Evolutionary conservation across 768 basidiomycete species (phyloP).

Genomic region (Termitomyces sp.): DNA sequence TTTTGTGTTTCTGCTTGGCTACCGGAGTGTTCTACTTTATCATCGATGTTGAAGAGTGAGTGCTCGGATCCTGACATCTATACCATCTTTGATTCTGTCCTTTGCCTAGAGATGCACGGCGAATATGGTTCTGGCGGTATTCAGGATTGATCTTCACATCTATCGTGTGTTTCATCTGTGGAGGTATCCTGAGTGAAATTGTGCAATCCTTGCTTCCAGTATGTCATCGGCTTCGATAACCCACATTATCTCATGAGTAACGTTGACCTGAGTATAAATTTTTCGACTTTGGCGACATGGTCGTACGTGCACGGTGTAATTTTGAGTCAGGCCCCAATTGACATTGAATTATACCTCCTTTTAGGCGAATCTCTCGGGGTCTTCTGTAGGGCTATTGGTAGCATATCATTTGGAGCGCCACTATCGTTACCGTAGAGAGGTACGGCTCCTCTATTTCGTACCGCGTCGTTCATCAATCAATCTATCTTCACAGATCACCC

Average conservation of each 20-base stretch:
- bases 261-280: conserved; percentile 47
- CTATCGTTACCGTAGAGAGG: conserved; percentile 77
- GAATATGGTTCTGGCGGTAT: conserved; percentile 87
- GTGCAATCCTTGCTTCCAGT: conserved; percentile 77
- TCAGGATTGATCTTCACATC: conserved; percentile 62
- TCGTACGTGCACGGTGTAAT: conserved; percentile 34
- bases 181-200: conserved; percentile 76
- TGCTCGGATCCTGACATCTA: conserved; percentile 5
- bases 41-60: conserved; percentile 84
- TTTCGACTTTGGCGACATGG: conserved; percentile 69
- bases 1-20: conserved; percentile 69
- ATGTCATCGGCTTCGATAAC: conserved; percentile 16
- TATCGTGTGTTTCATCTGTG: conserved; percentile 71
- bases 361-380: conserved; percentile 78
- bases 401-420: conserved; percentile 69
- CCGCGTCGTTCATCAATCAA: neutral
- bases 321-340: neutral
- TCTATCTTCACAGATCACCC: conserved; percentile 49
- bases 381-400: conserved; percentile 58
- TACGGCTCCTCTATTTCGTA: conserved; percentile 16
- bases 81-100: neutral
- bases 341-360: neutral
- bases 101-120: conserved; percentile 55
- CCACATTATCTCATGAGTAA: neutral
- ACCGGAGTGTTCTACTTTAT: conserved; percentile 86